phyloP scores from a whole-genome alignment of 305 asterid species.

The Solanum aculeatissimum region DNA sequence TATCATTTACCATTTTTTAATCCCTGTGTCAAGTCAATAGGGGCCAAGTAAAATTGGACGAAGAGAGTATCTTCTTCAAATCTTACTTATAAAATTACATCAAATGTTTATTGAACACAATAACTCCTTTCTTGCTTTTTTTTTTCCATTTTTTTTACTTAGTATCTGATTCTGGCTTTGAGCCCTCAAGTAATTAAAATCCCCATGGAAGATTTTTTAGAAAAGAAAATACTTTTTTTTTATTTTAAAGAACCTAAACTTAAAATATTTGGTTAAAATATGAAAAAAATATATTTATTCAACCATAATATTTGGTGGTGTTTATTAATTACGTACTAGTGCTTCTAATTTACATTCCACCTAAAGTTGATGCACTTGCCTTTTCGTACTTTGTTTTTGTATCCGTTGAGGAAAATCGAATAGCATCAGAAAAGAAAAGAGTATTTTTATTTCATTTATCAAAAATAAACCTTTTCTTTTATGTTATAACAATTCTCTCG shows the following conservation, averaged over 20 bases:
- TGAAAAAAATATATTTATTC: neutral
- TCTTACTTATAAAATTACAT: too few species aligned
- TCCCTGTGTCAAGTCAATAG: too few species aligned
- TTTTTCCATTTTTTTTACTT: neutral
- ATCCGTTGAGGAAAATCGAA: neutral
- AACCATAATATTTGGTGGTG: neutral
- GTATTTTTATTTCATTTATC: neutral
- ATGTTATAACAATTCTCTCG: too few species aligned
- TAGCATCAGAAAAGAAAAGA: neutral
- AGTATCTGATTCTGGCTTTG: neutral
- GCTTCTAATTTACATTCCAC: neutral
- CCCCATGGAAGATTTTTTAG: accelerated
- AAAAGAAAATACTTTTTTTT: neutral
- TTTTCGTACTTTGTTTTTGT: neutral
- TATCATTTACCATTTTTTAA: too few species aligned
- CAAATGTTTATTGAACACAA: neutral
- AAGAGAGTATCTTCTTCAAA: too few species aligned
- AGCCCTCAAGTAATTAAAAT: neutral
- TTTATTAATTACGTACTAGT: neutral
- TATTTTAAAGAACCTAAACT: neutral
- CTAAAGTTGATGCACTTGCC: neutral
- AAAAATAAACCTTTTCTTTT: neutral
- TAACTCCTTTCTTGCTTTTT: neutral
- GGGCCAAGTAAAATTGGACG: too few species aligned
- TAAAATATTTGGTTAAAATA: neutral